These are phyloP conservation scores for Candida maltosa DNA, from an alignment of 805 yeast genomes.

Conservation along the genomic window DNA sequence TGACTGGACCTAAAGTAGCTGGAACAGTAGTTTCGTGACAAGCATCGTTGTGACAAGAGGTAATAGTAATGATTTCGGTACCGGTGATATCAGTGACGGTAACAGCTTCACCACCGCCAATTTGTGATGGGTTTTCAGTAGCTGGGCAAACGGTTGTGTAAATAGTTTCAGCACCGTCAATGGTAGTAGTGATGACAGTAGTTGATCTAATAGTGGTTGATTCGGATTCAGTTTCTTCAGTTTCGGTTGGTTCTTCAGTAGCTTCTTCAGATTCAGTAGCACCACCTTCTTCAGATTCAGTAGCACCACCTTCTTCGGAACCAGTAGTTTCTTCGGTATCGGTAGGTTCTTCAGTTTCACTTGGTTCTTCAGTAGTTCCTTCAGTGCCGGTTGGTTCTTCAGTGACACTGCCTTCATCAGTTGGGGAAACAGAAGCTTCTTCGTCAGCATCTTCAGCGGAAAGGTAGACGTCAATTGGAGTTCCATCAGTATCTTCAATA, in stretches of 20 bases:
- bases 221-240: slow-evolving; percentile 11
- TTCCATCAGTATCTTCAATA: slow-evolving; percentile 19
- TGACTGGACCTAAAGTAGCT: slow-evolving; percentile 37
- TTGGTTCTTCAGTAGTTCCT: no score
- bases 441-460: no score
- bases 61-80: slow-evolving; percentile 31
- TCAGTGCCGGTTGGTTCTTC: no score
- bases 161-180: slow-evolving; percentile 18
- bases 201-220: slow-evolving; percentile 19
- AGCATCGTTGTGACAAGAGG: slow-evolving; percentile 30
- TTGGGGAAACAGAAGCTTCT: no score
- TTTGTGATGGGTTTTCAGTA: no score
- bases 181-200: slow-evolving; percentile 29
- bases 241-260: no score
- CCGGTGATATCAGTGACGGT: slow-evolving; percentile 14
- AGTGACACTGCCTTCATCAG: no score
- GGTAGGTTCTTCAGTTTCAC: no score
- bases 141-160: slow-evolving; percentile 42
- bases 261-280: slow-evolving; percentile 9
- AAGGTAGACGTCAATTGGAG: slow-evolving; percentile 16
- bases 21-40: slow-evolving; percentile 28
- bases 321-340: no score
- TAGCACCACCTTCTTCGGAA: slow-evolving; percentile 13
- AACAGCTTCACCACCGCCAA: slow-evolving; percentile 4
- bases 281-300: slow-evolving; percentile 11